These are phyloP conservation scores for Brassica nigra DNA, from an alignment of 345 rosid genomes.

Conservation along the genomic window DNA sequence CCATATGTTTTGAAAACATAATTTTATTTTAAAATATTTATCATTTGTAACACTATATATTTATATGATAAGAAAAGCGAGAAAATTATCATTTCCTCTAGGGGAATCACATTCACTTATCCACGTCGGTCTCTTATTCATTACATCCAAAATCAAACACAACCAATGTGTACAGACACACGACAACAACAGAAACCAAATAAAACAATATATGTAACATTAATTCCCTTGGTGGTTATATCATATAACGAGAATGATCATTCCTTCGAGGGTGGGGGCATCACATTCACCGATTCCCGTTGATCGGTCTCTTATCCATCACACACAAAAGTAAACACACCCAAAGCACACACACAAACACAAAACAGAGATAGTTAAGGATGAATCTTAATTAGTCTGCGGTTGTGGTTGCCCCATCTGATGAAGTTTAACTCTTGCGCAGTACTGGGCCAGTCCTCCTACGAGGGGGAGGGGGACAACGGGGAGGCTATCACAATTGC, in stretches of 20 bases:
- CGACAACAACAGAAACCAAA: not conserved
- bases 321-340: slow-evolving; percentile 18
- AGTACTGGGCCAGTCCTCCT: slow-evolving; percentile 41
- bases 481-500: slow-evolving; percentile 71
- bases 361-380: slow-evolving; percentile 4
- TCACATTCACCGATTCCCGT: slow-evolving; percentile 24
- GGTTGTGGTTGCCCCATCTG: slow-evolving; percentile 30
- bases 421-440: slow-evolving; percentile 46
- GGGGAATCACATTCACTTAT: slow-evolving; percentile 23
- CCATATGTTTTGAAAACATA: too few relatives aligned
- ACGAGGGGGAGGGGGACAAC: slow-evolving; percentile 64
- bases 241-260: slow-evolving; percentile 7
- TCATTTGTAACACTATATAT: too few relatives aligned
- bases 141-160: slow-evolving; percentile 13
- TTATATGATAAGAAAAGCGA: not conserved
- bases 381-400: slow-evolving; percentile 19
- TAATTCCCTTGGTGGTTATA: not conserved
- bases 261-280: slow-evolving; percentile 6
- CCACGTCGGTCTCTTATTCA: slow-evolving; percentile 23
- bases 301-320: slow-evolving; percentile 24
- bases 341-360: slow-evolving; percentile 1
- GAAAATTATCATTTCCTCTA: slow-evolving; percentile 18
- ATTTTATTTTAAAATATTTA: too few relatives aligned
- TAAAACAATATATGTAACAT: not conserved
- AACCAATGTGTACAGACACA: not conserved